phyloP scores from a whole-genome alignment of 495 filamentous ascomycete species.

The Parachaetomium inaequale region DNA sequence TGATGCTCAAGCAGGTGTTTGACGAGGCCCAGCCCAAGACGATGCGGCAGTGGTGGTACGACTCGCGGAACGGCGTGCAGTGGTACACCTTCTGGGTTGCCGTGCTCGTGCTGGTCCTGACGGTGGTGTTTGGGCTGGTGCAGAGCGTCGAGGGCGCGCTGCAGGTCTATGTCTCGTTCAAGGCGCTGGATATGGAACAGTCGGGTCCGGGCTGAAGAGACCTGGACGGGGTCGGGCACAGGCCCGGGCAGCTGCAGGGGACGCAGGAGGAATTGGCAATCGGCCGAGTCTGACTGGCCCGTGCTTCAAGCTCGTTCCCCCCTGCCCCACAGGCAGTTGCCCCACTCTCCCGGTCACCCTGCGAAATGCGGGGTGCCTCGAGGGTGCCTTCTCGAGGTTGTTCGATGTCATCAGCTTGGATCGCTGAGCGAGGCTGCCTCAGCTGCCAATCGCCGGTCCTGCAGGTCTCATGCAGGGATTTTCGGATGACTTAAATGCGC shows the following conservation, averaged over 20 bases:
- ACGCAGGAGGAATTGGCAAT: background rate
- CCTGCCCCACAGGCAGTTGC: background rate
- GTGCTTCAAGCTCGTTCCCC: background rate
- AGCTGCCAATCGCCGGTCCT: background rate
- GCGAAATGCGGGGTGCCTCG: background rate
- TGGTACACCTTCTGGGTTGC: conserved; percentile 56
- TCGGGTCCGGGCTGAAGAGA: too few species aligned
- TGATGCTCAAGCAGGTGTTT: conserved; percentile 1
- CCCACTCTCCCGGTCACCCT: background rate
- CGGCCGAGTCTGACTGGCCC: background rate
- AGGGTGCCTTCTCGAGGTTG: too few species aligned
- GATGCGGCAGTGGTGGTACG: conserved; percentile 30
- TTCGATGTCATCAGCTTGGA: too few species aligned
- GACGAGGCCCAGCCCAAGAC: background rate
- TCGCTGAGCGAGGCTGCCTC: too few species aligned
- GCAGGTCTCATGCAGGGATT: conserved; percentile 3
- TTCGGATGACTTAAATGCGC: background rate
- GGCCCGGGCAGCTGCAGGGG: too few species aligned
- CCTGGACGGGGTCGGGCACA: too few species aligned
- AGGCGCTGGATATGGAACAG: background rate
- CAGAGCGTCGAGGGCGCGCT: conserved; percentile 27
- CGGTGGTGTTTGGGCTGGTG: conserved; percentile 50
- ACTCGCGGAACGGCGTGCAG: conserved; percentile 47
- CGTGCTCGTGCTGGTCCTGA: conserved; percentile 40
- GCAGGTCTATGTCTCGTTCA: background rate